Evolutionary conservation across 352 stramenopile species (phyloP).

Genomic region (Pythium vanterpoolii): DNA sequence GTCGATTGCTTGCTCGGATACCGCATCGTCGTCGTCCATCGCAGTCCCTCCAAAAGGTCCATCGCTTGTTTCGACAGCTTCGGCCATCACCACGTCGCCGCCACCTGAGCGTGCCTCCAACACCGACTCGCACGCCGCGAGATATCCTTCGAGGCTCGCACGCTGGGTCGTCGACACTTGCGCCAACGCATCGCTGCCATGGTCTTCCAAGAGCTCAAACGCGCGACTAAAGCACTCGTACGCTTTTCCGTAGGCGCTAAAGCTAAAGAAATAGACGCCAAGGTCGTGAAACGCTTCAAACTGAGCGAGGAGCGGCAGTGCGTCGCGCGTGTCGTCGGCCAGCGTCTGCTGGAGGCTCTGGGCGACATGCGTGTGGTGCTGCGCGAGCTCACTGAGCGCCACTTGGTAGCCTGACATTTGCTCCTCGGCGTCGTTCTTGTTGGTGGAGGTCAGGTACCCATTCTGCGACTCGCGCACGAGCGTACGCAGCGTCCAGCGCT

Average conservation of each 20-base stretch:
- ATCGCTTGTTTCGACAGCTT: not conserved
- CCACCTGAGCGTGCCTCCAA: slow-evolving; percentile 37
- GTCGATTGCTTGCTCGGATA: not conserved
- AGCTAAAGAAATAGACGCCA: slow-evolving; percentile 74
- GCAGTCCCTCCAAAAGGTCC: not conserved
- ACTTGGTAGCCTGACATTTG: slow-evolving; percentile 58
- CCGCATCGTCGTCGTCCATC: not conserved
- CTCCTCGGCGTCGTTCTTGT: slow-evolving; percentile 63
- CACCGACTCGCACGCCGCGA: slow-evolving; percentile 66
- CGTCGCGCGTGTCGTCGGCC: slow-evolving; percentile 37
- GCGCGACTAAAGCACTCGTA: slow-evolving; percentile 74
- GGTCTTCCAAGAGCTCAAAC: slow-evolving; percentile 42
- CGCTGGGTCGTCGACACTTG: slow-evolving; percentile 8
- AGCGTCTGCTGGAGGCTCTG: slow-evolving; percentile 53
- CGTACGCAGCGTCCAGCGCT: slow-evolving; percentile 73
- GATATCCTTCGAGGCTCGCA: slow-evolving; percentile 57
- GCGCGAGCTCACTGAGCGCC: slow-evolving; percentile 61
- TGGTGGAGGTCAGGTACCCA: slow-evolving; percentile 66
- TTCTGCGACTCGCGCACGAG: slow-evolving; percentile 69
- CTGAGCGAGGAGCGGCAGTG: slow-evolving; percentile 38
- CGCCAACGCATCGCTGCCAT: slow-evolving; percentile 1
- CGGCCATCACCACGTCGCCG: slow-evolving; percentile 16
- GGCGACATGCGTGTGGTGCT: slow-evolving; percentile 54
- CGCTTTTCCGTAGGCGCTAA: slow-evolving; percentile 68
- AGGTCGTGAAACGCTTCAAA: slow-evolving; percentile 69